Evolutionary conservation across 2,329 filamentous ascomycete species (phyloP), one percentile per base, ranked within the genome.

Genomic region (Thielaviopsis euricoi): DNA sequence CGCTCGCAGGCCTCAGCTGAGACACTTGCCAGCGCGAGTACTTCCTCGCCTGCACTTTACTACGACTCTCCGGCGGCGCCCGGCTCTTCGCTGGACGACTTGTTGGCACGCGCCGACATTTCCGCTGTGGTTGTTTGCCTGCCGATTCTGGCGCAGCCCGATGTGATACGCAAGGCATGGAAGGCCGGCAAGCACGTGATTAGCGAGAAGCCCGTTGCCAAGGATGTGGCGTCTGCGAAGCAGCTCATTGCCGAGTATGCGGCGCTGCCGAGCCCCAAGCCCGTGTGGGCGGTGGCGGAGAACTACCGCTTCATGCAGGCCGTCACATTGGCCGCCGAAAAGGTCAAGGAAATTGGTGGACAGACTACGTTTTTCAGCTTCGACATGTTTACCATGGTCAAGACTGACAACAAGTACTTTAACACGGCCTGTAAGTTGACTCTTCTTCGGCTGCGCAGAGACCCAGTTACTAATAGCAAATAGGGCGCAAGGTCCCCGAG

Each of bases 131-230:
- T 81, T 56, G 69, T 83, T 55, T 77, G 74, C n/a, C 71, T 87
- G 43, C 83, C 83, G 37, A 87, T 87, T 65, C 65, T 74, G 53
- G 70, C 70, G 43, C 83, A 86, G 66, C 79, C 82, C 2, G 68
- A 68, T 13, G 76, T 77, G 63, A 78, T 86, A 64, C 73, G 77
- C 61, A 73, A 75, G 61, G 80, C 79, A 0, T 70, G 86, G 19
- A 65, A 69, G n/a, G 82, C 81, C 1, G 81, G 82, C 25, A 87
- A 87, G 68, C 82, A 86, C 65, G 83, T 87, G 7, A 71, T 87
- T 2, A 79, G 79, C 17, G 84, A 87, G 70, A 87, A 87, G 70
- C 83, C 84, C 37, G 74, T 86, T 48, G 82, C 79, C 2, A 76
- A 78, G 62, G 79, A 85, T 62, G 69, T 83, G 9, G 70, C 72